phyloP scores from a whole-genome alignment of 345 rosid genomes.

The Theobroma cacao region DNA sequence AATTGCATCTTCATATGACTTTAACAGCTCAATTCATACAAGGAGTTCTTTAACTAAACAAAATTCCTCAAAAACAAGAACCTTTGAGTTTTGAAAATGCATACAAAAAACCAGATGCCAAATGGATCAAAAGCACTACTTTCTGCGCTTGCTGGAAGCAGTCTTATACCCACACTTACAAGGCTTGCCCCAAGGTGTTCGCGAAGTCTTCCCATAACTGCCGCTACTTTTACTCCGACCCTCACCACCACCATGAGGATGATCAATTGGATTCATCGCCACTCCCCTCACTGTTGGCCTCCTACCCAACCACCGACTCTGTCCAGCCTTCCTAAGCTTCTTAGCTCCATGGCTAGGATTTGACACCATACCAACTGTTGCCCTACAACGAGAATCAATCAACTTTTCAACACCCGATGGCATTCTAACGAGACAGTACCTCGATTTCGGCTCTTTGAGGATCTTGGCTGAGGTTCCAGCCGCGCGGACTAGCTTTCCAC shows the following conservation, averaged over 20 bases:
- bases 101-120: not conserved
- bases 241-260: slow-evolving; percentile 99
- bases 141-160: slow-evolving; percentile 50
- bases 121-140: slow-evolving; percentile 22
- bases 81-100: not conserved
- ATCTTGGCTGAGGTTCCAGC: slow-evolving; percentile 90
- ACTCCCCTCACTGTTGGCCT: slow-evolving; percentile 82
- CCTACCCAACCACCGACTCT: slow-evolving; percentile 79
- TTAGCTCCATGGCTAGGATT: slow-evolving; percentile 57
- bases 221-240: slow-evolving; percentile 91
- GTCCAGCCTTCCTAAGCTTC: slow-evolving; percentile 86
- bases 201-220: slow-evolving; percentile 55
- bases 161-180: slow-evolving; percentile 73
- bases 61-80: not conserved
- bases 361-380: slow-evolving; percentile 70
- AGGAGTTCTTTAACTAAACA: not conserved
- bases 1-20: not conserved
- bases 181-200: slow-evolving; percentile 91
- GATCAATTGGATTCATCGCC: slow-evolving; percentile 88
- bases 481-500: slow-evolving; percentile 77
- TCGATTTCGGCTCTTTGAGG: slow-evolving; percentile 65
- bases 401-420: slow-evolving; percentile 70
- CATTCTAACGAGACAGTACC: slow-evolving; percentile 50
- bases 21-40: not conserved
- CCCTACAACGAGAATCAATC: slow-evolving; percentile 69